Conservation (phyloP, 2,329 filamentous ascomycete species). For the Pseudogymnoascus verrucosus region DNA sequence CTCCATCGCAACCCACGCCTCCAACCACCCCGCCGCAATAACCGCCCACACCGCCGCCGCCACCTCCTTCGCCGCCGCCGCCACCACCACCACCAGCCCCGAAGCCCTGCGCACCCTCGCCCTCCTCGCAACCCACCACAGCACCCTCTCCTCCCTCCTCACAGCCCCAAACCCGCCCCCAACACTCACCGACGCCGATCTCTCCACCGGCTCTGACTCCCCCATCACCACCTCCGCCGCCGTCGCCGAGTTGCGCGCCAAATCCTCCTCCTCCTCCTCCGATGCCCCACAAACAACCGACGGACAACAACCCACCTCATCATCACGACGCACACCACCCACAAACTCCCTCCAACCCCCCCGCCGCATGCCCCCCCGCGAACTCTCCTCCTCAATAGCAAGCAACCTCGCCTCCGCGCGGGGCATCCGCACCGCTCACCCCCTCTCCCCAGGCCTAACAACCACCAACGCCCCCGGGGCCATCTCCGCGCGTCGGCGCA, state of each 20-base stretch:
- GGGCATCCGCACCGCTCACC: constrained; percentile 55
- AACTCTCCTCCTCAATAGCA: constrained; percentile 74
- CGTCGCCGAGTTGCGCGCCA: constrained; percentile 25
- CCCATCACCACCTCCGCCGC: constrained; percentile 25
- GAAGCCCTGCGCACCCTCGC: constrained; percentile 77
- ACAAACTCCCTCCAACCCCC: constrained; percentile 19
- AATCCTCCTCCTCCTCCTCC: constrained; percentile 20
- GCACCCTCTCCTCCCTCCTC: constrained; percentile 72
- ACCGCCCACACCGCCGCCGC: constrained; percentile 85
- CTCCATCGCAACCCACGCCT: constrained; percentile 58
- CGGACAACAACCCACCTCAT: neutral
- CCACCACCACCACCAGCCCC: constrained; percentile 57
- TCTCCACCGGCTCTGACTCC: constrained; percentile 22
- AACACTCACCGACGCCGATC: constrained; percentile 20
- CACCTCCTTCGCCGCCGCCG: constrained; percentile 77
- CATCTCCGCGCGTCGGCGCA: neutral
- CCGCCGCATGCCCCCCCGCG: constrained; percentile 46
- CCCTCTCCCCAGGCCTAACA: constrained; percentile 64
- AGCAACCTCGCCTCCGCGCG: constrained; percentile 81
- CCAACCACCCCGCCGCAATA: constrained; percentile 72
- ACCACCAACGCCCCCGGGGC: constrained; percentile 61
- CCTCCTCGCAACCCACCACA: constrained; percentile 82
- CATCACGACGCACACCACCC: neutral
- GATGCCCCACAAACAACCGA: constrained; percentile 19
- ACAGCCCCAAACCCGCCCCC: constrained; percentile 49